phyloP scores from a whole-genome alignment of 2,329 filamentous ascomycete genomes.

The Botryosphaeria dothidea region DNA sequence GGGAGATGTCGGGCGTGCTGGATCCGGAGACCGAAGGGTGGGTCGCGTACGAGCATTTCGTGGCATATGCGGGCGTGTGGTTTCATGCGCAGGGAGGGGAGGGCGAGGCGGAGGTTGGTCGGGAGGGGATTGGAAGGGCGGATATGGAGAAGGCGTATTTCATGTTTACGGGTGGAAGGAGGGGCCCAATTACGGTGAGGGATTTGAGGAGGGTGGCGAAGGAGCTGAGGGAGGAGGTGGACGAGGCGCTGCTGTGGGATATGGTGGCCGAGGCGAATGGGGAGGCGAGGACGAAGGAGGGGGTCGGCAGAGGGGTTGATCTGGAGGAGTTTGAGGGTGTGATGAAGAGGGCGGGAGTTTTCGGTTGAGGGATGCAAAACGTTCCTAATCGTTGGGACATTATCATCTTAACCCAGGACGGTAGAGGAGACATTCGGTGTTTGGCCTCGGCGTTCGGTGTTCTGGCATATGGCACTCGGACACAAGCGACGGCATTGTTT shows the following conservation, averaged over 20 bases:
- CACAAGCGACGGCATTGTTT: not conserved
- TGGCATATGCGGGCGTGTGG: constrained; percentile 86
- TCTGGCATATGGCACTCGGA: not conserved
- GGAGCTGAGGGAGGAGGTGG: constrained; percentile 79
- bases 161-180: constrained; percentile 67
- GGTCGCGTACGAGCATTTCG: constrained; percentile 77
- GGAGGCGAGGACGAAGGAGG: constrained; percentile 31
- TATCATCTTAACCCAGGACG: not conserved
- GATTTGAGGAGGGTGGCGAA: constrained; percentile 78
- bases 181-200: constrained; percentile 72
- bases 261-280: constrained; percentile 96
- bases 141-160: constrained; percentile 82
- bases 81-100: constrained; percentile 51
- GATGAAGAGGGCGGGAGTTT: constrained; percentile 81
- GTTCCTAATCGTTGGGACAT: not conserved
- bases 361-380: constrained; percentile 56
- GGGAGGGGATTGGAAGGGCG: constrained; percentile 44
- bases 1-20: constrained; percentile 75
- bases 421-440: not conserved
- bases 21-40: constrained; percentile 81
- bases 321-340: constrained; percentile 82
- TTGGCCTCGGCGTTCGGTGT: not conserved
- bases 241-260: constrained; percentile 80
- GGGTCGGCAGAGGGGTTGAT: constrained; percentile 68
- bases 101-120: constrained; percentile 24